A percentile compares a stretch with the other conserved stretches of the same genome.
Evolutionary conservation across 352 stramenopile genomes (phyloP).

Genomic region (Albugo laibachii): DNA sequence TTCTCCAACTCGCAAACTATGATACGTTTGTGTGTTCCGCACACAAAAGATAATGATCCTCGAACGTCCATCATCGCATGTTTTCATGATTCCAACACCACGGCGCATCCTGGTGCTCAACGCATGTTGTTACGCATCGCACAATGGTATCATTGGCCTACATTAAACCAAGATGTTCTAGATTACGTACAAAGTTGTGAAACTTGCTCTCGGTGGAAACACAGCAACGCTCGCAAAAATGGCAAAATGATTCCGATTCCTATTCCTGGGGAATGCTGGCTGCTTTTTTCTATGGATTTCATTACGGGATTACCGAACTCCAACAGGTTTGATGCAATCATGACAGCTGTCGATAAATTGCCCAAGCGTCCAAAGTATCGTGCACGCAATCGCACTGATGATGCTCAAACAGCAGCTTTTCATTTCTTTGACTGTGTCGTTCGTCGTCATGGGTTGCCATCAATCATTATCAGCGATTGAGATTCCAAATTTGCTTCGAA

Average conservation of each 20-base stretch:
- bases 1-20: background rate
- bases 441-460: background rate
- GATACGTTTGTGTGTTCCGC: background rate
- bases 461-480: conserved; percentile 2
- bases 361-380: background rate
- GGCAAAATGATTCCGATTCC: conserved; percentile 4
- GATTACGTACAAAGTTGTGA: conserved; percentile 3
- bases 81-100: conserved; percentile 8
- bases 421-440: background rate
- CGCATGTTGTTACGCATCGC: conserved; percentile 1
- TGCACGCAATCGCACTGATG: background rate
- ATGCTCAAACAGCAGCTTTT: background rate
- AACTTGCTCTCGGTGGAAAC: conserved; percentile 3
- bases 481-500: conserved; percentile 5
- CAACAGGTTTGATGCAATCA: background rate
- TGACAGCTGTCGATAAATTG: background rate
- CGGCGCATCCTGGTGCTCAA: conserved; percentile 1
- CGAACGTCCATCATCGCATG: conserved; percentile 1
- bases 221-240: conserved; percentile 1
- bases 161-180: conserved; percentile 2
- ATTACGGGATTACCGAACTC: background rate
- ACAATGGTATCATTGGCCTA: conserved; percentile 6
- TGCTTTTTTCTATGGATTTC: background rate
- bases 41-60: conserved; percentile 1
- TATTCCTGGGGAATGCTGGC: background rate